phyloP scores from a whole-genome alignment of 345 rosid genomes.

The Limnanthes douglasii region DNA sequence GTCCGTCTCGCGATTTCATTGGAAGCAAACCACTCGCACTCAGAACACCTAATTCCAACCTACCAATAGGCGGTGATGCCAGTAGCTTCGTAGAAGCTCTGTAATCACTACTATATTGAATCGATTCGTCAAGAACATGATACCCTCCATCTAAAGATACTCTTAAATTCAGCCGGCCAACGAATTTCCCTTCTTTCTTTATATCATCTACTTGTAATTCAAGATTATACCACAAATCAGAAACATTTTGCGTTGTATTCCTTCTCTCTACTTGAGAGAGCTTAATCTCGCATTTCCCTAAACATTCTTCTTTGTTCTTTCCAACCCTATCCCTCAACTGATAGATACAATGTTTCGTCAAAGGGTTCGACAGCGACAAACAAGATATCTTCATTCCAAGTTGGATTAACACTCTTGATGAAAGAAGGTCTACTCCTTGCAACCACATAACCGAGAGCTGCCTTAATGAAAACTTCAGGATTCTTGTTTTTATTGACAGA shows the following conservation, averaged over 20 bases:
- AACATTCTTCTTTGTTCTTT: constrained; percentile 16
- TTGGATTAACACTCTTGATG: constrained; percentile 9
- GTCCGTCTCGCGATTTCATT: constrained; percentile 24
- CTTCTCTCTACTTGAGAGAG: constrained; percentile 30
- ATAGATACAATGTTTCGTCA: constrained; percentile 22
- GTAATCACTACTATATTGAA: constrained; percentile 36
- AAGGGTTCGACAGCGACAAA: constrained; percentile 25
- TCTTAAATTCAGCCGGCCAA: constrained; percentile 32
- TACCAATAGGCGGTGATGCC: constrained; percentile 25
- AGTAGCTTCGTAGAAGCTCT: constrained; percentile 26
- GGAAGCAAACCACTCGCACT: constrained; percentile 31
- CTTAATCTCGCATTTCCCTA: constrained; percentile 27
- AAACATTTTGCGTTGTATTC: constrained; percentile 9
- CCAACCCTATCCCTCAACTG: constrained; percentile 13
- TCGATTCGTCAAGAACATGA: constrained; percentile 37
- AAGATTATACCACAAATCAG: constrained; percentile 25
- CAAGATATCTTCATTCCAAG: constrained; percentile 25
- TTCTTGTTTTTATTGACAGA: constrained; percentile 13
- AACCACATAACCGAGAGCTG: constrained; percentile 18
- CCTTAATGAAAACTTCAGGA: constrained; percentile 28
- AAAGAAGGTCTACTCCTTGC: constrained; percentile 14
- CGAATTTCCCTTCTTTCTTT: constrained; percentile 10
- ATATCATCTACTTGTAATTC: constrained; percentile 8
- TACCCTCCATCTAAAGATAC: constrained; percentile 36
- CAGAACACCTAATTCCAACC: constrained; percentile 36